These are phyloP conservation scores for Prunus dulcis DNA, from an alignment of 306 rosid species.

Conservation along the genomic window DNA sequence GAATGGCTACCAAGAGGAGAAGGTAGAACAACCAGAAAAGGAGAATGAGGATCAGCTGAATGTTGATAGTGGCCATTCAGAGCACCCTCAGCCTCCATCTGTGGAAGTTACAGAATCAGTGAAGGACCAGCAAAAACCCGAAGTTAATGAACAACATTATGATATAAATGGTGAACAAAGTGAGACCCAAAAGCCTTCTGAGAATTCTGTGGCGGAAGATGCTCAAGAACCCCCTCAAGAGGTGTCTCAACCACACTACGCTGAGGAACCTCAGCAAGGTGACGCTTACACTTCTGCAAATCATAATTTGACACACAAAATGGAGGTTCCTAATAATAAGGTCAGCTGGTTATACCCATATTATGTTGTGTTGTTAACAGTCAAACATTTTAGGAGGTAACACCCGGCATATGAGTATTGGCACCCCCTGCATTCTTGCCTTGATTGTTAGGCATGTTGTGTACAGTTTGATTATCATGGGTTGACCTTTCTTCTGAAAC, in stretches of 20 bases:
- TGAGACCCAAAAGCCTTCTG: constrained; percentile 29
- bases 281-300: constrained; percentile 22
- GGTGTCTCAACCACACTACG: constrained; percentile 27
- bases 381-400: background rate
- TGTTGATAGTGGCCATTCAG: constrained; percentile 21
- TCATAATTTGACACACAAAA: constrained; percentile 43
- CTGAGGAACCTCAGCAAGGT: constrained; percentile 23
- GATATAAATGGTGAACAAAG: constrained; percentile 29
- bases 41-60: constrained; percentile 31
- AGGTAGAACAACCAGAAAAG: constrained; percentile 20
- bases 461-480: background rate
- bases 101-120: constrained; percentile 30
- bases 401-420: background rate
- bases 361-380: background rate
- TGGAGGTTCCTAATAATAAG: constrained; percentile 96
- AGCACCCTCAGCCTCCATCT: constrained; percentile 34
- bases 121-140: constrained; percentile 28
- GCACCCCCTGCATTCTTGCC: background rate
- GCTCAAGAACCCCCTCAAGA: constrained; percentile 44
- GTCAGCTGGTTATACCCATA: constrained; percentile 27
- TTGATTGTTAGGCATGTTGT: background rate
- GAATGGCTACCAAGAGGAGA: constrained; percentile 61
- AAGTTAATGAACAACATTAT: constrained; percentile 29
- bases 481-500: too few species aligned
- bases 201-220: constrained; percentile 34